Conservation (phyloP, 768 basidiomycete genomes). For the Paxillus involutus region DNA sequence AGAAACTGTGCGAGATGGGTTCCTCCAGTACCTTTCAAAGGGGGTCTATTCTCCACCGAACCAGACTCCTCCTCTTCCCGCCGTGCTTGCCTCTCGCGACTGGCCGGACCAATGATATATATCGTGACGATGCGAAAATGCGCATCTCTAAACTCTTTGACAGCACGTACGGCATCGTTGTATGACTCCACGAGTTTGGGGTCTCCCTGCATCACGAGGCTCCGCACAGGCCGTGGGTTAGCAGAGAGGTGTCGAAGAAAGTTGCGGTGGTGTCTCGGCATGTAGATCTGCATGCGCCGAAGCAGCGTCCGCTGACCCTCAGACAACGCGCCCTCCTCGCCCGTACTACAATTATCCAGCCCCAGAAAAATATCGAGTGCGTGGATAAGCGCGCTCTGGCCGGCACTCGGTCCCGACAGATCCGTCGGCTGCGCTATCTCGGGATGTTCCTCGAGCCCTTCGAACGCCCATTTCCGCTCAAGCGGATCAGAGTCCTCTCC, state of each 20-base stretch:
- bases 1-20: slow-evolving; percentile 77
- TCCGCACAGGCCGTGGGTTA: slow-evolving; percentile 60
- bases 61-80: slow-evolving; percentile 7
- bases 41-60: slow-evolving; percentile 21
- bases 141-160: slow-evolving; percentile 73
- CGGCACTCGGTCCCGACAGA: slow-evolving; percentile 78
- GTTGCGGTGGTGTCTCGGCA: slow-evolving; percentile 80
- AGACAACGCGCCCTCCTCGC: slow-evolving; percentile 1
- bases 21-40: slow-evolving; percentile 75
- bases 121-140: slow-evolving; percentile 75
- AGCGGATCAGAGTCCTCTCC: slow-evolving; percentile 58
- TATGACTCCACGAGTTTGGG: slow-evolving; percentile 50
- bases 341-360: slow-evolving; percentile 46
- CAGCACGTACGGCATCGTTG: slow-evolving; percentile 59
- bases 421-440: slow-evolving; percentile 46
- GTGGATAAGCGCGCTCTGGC: slow-evolving; percentile 78
- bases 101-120: slow-evolving; percentile 76
- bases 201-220: slow-evolving; percentile 41
- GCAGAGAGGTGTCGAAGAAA: slow-evolving; percentile 68
- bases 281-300: slow-evolving; percentile 75
- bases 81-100: slow-evolving; percentile 11
- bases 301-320: slow-evolving; percentile 46
- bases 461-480: slow-evolving; percentile 53
- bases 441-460: slow-evolving; percentile 53
- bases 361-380: slow-evolving; percentile 73